These are phyloP conservation scores for Leersia perrieri DNA, from an alignment of 176 grass and related monocot species.

Conservation along the genomic window DNA sequence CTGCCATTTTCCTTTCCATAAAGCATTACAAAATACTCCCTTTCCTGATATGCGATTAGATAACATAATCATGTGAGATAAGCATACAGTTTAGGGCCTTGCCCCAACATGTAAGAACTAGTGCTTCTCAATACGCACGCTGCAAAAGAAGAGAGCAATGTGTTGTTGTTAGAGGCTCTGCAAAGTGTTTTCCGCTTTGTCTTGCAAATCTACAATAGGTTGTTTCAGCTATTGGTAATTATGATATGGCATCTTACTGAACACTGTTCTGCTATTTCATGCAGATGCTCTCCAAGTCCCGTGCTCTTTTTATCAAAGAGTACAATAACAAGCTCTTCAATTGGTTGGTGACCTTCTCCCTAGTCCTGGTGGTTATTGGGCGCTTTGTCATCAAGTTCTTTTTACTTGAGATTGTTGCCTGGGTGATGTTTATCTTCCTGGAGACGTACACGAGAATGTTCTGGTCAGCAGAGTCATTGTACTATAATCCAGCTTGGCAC, in stretches of 20 bases:
- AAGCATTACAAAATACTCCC: neutral
- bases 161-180: too few species aligned
- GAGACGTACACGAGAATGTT: conserved; percentile 97
- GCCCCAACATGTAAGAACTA: neutral
- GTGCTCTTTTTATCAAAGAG: conserved; percentile 96
- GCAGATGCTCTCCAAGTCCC: conserved; percentile 84
- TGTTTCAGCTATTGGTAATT: neutral
- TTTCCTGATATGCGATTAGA: neutral
- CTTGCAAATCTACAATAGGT: neutral
- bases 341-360: conserved; percentile 89
- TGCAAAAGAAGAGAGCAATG: neutral
- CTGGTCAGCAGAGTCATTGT: conserved; percentile 88
- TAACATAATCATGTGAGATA: neutral
- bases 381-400: conserved; percentile 97
- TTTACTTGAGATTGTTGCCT: conserved; percentile 80
- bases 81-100: neutral
- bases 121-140: too few species aligned
- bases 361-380: conserved; percentile 85
- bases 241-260: neutral
- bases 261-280: conserved; percentile 9
- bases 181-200: neutral
- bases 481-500: conserved; percentile 96
- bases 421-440: conserved; percentile 98
- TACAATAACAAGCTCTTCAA: conserved; percentile 96
- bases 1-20: too few species aligned